Base-by-base conservation (phyloP, 176 grass and related monocot genomes). In the Triticum timopheevii region DNA sequence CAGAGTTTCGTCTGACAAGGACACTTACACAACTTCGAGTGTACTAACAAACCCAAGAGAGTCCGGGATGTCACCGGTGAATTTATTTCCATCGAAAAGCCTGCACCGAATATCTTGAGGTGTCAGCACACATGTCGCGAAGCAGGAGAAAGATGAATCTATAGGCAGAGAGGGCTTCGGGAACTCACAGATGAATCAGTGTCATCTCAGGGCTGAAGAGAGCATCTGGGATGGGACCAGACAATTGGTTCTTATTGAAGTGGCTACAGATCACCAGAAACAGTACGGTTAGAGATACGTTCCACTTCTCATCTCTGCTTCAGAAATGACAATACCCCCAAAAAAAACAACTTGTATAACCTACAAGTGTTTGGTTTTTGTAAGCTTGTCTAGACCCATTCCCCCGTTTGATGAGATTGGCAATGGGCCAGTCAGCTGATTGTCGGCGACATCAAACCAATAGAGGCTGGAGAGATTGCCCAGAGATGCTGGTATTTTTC, bases 201-300 rank as follows among this genome's bases (percentile, higher is more conserved):
- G 76, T 79, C 94, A 99, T 99, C 85, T 92, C 77, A 3, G 92
- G 77, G 85, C 89, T 93, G 80, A 99, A 99, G 61, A 99, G 94
- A 34, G 83, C 69, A 66, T 97, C 90, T 75, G 97, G 91, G 77
- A 99, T 99, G 27, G 83, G 17, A 82, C 92, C 92, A 49, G 94
- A 90, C 88, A 97, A 86, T 65, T 97, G 86, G 61, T 99, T 99
- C 31, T 96, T 94, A 81, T 90, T 96, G 82, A 99, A 94, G 82
- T 99, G 97, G 61, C 97, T 99, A 87, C 69, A 86, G 34, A 85
- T 56, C 82, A 91, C 10, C 35, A 71, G 83, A 40, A 82, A 85
- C 5, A 12, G 10, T 38, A 77, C 27, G 28, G 52, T 81, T 61
- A 83, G 16, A 66, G 67, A 44, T 62, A 31, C 28, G 22, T 80